phyloP scores from a whole-genome alignment of 2,329 filamentous ascomycete genomes.

The Colletotrichum australisinense region DNA sequence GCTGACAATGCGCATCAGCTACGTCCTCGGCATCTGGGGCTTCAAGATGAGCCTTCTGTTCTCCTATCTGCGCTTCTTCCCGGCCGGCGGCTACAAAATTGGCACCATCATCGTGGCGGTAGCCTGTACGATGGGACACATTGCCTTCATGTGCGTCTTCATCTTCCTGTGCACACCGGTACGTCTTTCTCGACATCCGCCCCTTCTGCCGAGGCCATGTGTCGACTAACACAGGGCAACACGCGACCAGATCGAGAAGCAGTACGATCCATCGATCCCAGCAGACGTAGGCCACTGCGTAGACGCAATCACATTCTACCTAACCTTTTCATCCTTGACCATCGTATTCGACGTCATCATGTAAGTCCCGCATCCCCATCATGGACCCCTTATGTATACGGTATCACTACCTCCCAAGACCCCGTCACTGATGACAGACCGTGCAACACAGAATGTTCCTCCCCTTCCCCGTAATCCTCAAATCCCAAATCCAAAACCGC shows the following conservation, averaged over 20 bases:
- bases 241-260: conserved; percentile 41
- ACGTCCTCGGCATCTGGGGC: conserved; percentile 53
- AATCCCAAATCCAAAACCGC: conserved; percentile 48
- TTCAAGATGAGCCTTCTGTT: conserved; percentile 59
- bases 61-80: conserved; percentile 57
- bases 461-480: conserved; percentile 53
- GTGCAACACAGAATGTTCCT: conserved; percentile 47
- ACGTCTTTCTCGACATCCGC: not conserved
- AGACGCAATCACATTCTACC: conserved; percentile 54
- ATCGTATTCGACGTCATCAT: conserved; percentile 54
- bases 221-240: not conserved
- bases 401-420: no score
- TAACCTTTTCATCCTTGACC: conserved; percentile 51
- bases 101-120: conserved; percentile 47
- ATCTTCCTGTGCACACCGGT: conserved; percentile 50
- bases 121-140: conserved; percentile 49
- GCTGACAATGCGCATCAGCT: conserved; percentile 41
- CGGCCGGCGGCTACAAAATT: conserved; percentile 47
- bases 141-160: conserved; percentile 51
- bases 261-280: conserved; percentile 53
- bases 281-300: conserved; percentile 49
- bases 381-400: no score
- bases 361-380: conserved; percentile 41
- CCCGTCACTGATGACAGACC: not conserved
- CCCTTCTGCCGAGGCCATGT: accelerated